A percentile compares a stretch with the other conserved stretches of the same genome.
Evolutionary conservation across 129 eudicot genomes (phyloP).

Genomic region (Centrapalus pauciflorus): DNA sequence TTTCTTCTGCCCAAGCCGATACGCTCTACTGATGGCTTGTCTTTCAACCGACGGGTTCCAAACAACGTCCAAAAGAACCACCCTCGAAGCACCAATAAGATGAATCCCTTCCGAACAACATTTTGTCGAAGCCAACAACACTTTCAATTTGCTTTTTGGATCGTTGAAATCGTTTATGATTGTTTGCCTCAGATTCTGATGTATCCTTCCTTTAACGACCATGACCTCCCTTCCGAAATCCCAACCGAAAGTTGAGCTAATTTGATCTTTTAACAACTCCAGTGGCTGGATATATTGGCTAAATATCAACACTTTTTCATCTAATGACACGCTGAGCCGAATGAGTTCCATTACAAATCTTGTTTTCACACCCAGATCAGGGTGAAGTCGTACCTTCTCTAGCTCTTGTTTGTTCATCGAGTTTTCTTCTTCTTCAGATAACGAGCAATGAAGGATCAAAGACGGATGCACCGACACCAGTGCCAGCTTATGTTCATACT

Average conservation of each 20-base stretch:
- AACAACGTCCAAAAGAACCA: slow-evolving; percentile 62
- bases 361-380: slow-evolving; percentile 50
- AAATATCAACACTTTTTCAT: slow-evolving; percentile 59
- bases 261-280: slow-evolving; percentile 30
- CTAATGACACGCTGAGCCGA: slow-evolving; percentile 26
- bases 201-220: slow-evolving; percentile 36
- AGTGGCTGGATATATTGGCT: slow-evolving; percentile 51
- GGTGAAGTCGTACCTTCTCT: slow-evolving; percentile 15
- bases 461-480: slow-evolving; percentile 57
- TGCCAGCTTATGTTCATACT: slow-evolving; percentile 36
- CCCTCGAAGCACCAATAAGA: slow-evolving; percentile 72
- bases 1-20: slow-evolving; percentile 59
- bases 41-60: slow-evolving; percentile 78
- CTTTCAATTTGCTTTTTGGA: slow-evolving; percentile 31
- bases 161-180: slow-evolving; percentile 40
- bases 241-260: slow-evolving; percentile 35
- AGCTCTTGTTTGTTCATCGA: slow-evolving; percentile 4
- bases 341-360: slow-evolving; percentile 51
- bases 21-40: slow-evolving; percentile 83
- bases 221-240: slow-evolving; percentile 27
- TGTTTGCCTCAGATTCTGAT: slow-evolving; percentile 33
- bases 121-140: slow-evolving; percentile 61
- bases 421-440: slow-evolving; percentile 21
- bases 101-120: slow-evolving; percentile 72
- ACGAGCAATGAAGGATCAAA: slow-evolving; percentile 17